Base-by-base conservation (phyloP, 179 eudicot species). In the Amaranthus tricolor region DNA sequence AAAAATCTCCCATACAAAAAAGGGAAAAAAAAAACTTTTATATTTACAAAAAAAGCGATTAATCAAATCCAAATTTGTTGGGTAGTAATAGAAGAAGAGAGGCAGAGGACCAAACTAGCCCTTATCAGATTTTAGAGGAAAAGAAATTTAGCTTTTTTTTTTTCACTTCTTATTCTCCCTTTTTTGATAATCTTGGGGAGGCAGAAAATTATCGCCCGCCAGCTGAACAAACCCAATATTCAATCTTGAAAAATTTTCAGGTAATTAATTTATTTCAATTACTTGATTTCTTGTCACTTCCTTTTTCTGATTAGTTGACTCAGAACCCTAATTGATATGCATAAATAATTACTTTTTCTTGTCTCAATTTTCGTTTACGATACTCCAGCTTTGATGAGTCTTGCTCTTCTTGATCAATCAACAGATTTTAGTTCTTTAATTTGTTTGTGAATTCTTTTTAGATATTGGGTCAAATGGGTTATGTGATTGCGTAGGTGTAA, bases 81-180 rank as follows among this genome's bases (percentile, higher is more conserved):
- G 63, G 45, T 76, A 76, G 76, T 44, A 44, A 19, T 5, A 21
- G 74, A 48, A 77, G 57, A 80, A 58, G 75, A 70, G 88, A 85
- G 82, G 83, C 73, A 70, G 88, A 85, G 82, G 83, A 77, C 90
- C 85, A 83, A 86, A 86, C 87, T 80, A 74, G 81, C 47, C 84
- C 87, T 86, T 86, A 80, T 84, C 89, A 74, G 60, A 68, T 19
- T 63, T 81, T 75, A 76, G 79, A 48, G 63, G 31, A 68, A 60
- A 0, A 16, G 5, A 10, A 7, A 45, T 47, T 10, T 15, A 62
- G 31, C 48, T 17, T 45, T 55, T 31, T 11, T 72, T 45, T 7
- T n/a, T 43, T 64, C 58, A 48, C n/a, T 47, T 2, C 48, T 70
- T 31, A 6, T 17, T 21, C 60, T 65, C 72, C 72, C 13, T 58